A percentile compares a stretch with the other conserved stretches of the same genome.
Conservation (phyloP, 805 yeast genomes). For the Zygoascus flipseniorum region DNA sequence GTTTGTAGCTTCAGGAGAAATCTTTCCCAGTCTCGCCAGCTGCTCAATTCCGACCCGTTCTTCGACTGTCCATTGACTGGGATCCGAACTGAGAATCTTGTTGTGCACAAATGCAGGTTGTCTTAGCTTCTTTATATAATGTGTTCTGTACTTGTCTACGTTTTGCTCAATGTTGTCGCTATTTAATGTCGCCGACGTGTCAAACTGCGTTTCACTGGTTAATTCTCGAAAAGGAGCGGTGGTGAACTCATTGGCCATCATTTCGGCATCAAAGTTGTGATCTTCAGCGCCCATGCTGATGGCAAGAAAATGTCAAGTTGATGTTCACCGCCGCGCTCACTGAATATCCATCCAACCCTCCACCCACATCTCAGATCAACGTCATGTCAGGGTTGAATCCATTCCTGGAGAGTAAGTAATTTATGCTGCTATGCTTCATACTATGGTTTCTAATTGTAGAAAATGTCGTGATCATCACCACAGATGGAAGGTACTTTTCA, state of each 20-base stretch:
- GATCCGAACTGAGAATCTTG: neutral
- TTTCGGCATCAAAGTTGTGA: neutral
- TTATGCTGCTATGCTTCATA: neutral
- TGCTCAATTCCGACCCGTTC: conserved; percentile 3
- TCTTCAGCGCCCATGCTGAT: neutral
- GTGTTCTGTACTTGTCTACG: neutral
- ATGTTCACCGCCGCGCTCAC: neutral
- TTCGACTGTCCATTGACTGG: conserved; percentile 1
- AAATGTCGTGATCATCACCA: conserved; percentile 25
- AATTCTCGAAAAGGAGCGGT: conserved; percentile 3
- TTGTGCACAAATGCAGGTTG: neutral
- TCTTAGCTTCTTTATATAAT: neutral
- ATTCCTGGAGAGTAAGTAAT: conserved; percentile 17
- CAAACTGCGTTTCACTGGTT: neutral
- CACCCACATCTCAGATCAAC: conserved; percentile 5
- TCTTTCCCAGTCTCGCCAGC: neutral
- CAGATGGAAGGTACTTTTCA: conserved; percentile 27
- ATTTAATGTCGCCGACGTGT: neutral
- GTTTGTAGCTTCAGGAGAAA: neutral
- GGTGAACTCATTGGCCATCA: conserved; percentile 3
- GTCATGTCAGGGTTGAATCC: conserved; percentile 9
- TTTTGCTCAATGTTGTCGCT: neutral
- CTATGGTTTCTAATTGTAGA: conserved; percentile 5
- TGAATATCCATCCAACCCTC: conserved; percentile 9
- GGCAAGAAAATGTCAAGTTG: neutral